These are phyloP conservation scores for Kernera saxatilis DNA, from an alignment of 345 rosid genomes.

Conservation along the genomic window DNA sequence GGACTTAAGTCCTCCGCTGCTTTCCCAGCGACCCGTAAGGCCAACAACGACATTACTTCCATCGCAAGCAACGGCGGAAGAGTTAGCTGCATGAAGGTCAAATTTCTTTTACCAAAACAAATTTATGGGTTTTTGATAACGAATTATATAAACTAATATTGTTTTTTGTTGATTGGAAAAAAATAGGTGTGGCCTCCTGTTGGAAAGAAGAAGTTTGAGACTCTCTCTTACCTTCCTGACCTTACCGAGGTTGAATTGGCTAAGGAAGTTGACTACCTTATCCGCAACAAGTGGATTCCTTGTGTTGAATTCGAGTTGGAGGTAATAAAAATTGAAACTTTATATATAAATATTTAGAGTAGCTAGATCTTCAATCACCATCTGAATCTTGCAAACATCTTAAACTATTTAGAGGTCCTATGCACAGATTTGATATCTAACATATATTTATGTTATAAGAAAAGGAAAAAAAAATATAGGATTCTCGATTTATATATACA, in stretches of 20 bases:
- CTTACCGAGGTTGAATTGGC: slow-evolving; percentile 20
- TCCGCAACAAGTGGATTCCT: slow-evolving; percentile 53
- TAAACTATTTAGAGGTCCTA: background rate
- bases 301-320: slow-evolving; percentile 58
- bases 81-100: slow-evolving; percentile 49
- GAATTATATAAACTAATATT: background rate
- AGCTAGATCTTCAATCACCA: background rate
- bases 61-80: slow-evolving; percentile 44
- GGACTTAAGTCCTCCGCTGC: slow-evolving; percentile 39
- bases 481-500: background rate
- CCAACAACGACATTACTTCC: slow-evolving; percentile 42
- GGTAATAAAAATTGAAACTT: slow-evolving; percentile 20
- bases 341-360: background rate
- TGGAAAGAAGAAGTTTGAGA: slow-evolving; percentile 47
- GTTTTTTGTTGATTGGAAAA: background rate
- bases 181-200: slow-evolving; percentile 43
- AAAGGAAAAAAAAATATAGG: no score
- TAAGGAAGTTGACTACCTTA: slow-evolving; percentile 51
- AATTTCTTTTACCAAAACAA: background rate
- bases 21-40: slow-evolving; percentile 42
- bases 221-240: slow-evolving; percentile 47
- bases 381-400: background rate
- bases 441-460: no score
- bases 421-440: no score
- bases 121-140: background rate